Evolutionary conservation across 495 filamentous ascomycete species (phyloP), one percentile per base, ranked within the genome.

Genomic region (Stereocaulon alpinum): DNA sequence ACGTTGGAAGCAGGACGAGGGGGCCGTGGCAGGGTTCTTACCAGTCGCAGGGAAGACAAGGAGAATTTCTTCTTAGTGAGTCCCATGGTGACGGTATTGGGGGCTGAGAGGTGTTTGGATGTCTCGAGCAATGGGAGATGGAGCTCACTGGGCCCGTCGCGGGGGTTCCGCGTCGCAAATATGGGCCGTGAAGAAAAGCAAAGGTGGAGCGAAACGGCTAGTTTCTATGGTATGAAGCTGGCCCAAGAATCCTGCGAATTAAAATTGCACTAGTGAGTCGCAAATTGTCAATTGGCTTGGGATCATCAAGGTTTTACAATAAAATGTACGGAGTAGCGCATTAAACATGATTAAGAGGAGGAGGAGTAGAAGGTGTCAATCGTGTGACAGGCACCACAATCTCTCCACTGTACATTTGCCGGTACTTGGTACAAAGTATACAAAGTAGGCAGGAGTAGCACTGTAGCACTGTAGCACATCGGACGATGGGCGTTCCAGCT

Each of bases 1-100:
- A 55, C 7, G 17, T 10, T 47, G 12, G 37, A 42, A 54, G 24
- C 49, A 20, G 18, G 41, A 34, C 32, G 40, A 51, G 29, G 17
- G 34, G 54, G 20, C 40, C 41, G 22, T 43, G 44, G 40, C 22
- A 56, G 32, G 49, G 9, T 41, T 42, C 57, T 55, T 58, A 66
- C 63, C 37, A 61, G 40, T 22, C 61, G 63, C 30, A 63, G 49
- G 2, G 61, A 63, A 12, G 61, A 57, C 43, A 66, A 47, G 44
- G 63, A 66, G 52, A 66, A 66, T 55, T 63, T 66, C 9, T 61
- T 54, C 41, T 63, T 63, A 47, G 62, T 63, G 49, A 54, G 41
- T 4, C 58, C 58, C 58, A 60, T 60, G 49, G 51, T 55, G 50
- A 55, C 20, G 57, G 32, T 32, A 32, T 29, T 52, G 34, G 34